Conservation (phyloP, 306 rosid genomes). For the Trifolium fragiferum region DNA sequence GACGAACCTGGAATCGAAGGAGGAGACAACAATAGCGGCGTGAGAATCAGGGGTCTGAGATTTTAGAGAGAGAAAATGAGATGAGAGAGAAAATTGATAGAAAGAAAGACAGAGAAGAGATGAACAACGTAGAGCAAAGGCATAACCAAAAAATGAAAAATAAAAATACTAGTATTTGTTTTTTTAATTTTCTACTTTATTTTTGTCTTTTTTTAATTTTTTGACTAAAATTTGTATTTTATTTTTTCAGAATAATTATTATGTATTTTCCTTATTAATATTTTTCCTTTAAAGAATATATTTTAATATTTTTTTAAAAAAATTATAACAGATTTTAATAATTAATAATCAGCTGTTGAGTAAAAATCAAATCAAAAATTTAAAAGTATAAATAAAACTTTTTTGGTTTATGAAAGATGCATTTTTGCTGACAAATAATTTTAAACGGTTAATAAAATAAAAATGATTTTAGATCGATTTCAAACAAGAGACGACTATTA, state of each 20-base stretch:
- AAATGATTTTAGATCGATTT: too few relatives aligned
- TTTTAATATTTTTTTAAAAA: too few relatives aligned
- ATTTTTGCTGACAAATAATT: too few relatives aligned
- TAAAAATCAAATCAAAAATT: too few relatives aligned
- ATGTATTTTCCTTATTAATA: background rate
- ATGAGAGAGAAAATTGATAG: conserved; percentile 36
- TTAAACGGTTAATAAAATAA: too few relatives aligned
- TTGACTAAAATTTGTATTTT: too few relatives aligned
- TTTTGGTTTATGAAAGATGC: too few relatives aligned
- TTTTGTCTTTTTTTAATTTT: background rate
- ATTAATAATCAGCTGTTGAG: too few relatives aligned
- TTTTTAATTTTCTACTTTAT: conserved; percentile 25
- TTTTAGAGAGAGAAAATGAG: conserved; percentile 60
- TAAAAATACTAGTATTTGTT: background rate
- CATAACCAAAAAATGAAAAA: conserved; percentile 58
- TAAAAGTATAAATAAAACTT: too few relatives aligned
- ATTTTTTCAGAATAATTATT: background rate
- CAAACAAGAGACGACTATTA: too few relatives aligned
- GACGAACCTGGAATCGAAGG: conserved; percentile 74
- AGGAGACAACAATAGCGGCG: conserved; percentile 46
- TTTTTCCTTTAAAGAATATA: too few relatives aligned
- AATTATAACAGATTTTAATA: too few relatives aligned
- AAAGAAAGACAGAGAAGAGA: conserved; percentile 41
- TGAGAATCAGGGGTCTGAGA: conserved; percentile 61
- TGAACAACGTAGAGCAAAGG: conserved; percentile 55